These are phyloP conservation scores for Rusavskia elegans DNA, from an alignment of 495 filamentous ascomycete species.

Conservation along the genomic window DNA sequence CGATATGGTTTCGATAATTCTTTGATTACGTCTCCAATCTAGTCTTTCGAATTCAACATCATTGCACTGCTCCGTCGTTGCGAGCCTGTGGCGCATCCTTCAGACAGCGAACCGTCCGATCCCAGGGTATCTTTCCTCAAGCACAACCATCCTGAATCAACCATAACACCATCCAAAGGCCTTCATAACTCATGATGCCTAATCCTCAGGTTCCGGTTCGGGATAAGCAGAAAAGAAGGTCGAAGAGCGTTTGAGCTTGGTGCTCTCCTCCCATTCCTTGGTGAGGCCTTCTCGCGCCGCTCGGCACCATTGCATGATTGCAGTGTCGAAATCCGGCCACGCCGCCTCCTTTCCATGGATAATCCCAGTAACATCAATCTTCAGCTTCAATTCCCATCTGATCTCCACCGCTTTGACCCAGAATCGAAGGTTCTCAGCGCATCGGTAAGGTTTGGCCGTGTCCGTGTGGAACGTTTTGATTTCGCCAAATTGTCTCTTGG, in stretches of 20 bases:
- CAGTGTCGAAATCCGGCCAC: slow-evolving; percentile 68
- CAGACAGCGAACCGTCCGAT: background rate
- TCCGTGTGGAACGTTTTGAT: slow-evolving; percentile 81
- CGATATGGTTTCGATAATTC: no score
- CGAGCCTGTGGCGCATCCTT: no score
- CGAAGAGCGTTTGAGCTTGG: background rate
- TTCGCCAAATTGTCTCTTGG: slow-evolving; percentile 73
- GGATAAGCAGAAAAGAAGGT: background rate
- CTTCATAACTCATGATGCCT: background rate
- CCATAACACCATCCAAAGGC: background rate
- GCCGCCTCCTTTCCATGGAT: slow-evolving; percentile 52
- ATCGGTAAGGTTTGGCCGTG: slow-evolving; percentile 83
- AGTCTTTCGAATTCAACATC: no score
- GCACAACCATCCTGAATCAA: background rate
- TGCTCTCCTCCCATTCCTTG: slow-evolving; percentile 34
- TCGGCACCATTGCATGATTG: slow-evolving; percentile 62
- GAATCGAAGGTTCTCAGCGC: slow-evolving; percentile 82
- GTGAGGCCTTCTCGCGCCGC: slow-evolving; percentile 63
- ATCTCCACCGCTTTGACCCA: slow-evolving; percentile 95
- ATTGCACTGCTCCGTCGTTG: background rate
- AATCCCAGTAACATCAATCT: slow-evolving; percentile 73
- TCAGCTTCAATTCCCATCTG: slow-evolving; percentile 77
- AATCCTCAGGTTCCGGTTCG: background rate
- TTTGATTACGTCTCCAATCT: no score
- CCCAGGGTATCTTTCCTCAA: background rate